Base-by-base conservation (phyloP, 352 stramenopile species). In the Phytophthora sp. region DNA sequence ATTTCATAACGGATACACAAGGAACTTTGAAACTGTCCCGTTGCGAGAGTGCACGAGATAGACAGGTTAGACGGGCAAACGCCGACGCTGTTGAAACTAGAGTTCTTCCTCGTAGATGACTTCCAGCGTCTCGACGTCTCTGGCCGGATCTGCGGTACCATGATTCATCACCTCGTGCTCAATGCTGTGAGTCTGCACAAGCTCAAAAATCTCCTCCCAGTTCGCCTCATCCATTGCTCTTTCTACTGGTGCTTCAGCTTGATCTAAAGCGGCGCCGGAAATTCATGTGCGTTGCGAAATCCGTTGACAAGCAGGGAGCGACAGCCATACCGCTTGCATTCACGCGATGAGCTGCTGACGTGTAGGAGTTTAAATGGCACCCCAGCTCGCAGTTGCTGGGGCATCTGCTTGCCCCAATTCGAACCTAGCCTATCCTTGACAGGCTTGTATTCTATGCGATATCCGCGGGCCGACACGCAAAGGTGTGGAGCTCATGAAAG, bases 301-400 rank as follows among this genome's bases (percentile, higher is more conserved):
- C 43, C 24, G 10, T 39, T 51, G 24, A 39, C 27, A n/a, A 8
- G 26, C n/a, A 18, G 27, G 38, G 5, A 55, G 17, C 3, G 5
- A 10, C 8, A 11, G 17, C 32, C 42, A 62, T 2, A 42, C 43
- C 12, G 30, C 4, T 12, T 55, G 54, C 8, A 20, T 62, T 13
- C 41, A 62, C 6, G 15, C 13, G 3, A 61, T 21, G 5, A 61
- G 15, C 1, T 53, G 20, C 21, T 2, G 2, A 1, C 31, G 30
- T 26, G n/a, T 17, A 20, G 42, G 32, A 62, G 34, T 26, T 62
- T 62, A 26, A 63, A 55, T 15, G 34, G 34, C 7, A 18, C 34
- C 7, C 9, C n/a, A 41, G 34, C 34, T n/a, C 15, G 13, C 17
- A 28, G 35, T 10, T 13, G 39, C 44, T 0, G 17, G 26, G 8